phyloP scores from a whole-genome alignment of 805 yeast genomes.

The Teunomyces cretensis region DNA sequence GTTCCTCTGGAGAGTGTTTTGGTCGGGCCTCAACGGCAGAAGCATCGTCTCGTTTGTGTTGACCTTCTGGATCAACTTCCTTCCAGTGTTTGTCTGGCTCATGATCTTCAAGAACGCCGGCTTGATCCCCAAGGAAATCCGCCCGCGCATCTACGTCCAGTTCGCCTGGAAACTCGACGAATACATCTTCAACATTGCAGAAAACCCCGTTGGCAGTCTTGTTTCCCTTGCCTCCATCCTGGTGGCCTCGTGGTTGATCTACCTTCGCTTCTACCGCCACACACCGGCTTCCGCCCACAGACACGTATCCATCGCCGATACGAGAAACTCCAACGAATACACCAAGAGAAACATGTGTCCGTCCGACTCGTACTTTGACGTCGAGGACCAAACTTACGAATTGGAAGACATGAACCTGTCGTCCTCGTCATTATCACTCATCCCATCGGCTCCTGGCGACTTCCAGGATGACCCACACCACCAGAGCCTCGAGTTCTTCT shows the following conservation, averaged over 20 bases:
- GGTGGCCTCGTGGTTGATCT: constrained; percentile 9
- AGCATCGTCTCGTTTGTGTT: constrained; percentile 37
- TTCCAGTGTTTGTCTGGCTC: constrained; percentile 56
- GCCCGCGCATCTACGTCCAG: constrained; percentile 55
- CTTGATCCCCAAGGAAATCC: constrained; percentile 48
- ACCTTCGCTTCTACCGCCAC: constrained; percentile 12
- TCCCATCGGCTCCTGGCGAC: constrained; percentile 8
- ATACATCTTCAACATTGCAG: constrained; percentile 29
- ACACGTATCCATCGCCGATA: neutral
- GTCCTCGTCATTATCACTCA: neutral
- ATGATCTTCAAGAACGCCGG: constrained; percentile 60
- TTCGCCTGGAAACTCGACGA: constrained; percentile 45
- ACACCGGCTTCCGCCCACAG: neutral
- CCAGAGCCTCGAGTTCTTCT: constrained; percentile 7
- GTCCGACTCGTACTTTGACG: neutral
- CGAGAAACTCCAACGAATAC: neutral
- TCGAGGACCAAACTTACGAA: constrained; percentile 1
- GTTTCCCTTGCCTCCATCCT: constrained; percentile 1
- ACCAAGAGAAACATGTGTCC: neutral
- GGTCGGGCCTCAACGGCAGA: constrained; percentile 37
- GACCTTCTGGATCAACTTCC: constrained; percentile 50
- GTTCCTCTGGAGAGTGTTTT: constrained; percentile 15
- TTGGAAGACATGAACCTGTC: constrained; percentile 2
- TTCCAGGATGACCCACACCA: constrained; percentile 11
- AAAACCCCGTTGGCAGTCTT: constrained; percentile 5